Conservation (phyloP, 2,329 filamentous ascomycete species). For the Cladobotryum mycophilum region DNA sequence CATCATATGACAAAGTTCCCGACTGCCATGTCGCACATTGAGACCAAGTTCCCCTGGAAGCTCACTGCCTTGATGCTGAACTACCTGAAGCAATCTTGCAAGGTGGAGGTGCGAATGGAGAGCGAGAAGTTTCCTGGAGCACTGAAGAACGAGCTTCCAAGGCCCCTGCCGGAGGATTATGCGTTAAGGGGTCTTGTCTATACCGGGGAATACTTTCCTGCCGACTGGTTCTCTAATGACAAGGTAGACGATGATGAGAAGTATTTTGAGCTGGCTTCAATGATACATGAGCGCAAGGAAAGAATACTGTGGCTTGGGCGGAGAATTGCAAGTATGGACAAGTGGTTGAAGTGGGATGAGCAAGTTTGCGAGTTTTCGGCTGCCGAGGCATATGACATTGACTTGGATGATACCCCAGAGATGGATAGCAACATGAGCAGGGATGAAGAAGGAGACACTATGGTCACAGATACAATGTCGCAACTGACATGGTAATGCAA, state of each 20-base stretch:
- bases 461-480: too few relatives aligned
- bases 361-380: slow-evolving; percentile 34
- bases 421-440: not conserved
- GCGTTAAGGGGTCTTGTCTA: slow-evolving; percentile 58
- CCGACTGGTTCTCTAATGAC: slow-evolving; percentile 50
- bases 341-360: slow-evolving; percentile 42
- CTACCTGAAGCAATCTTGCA: slow-evolving; percentile 21
- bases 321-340: slow-evolving; percentile 35
- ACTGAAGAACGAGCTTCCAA: slow-evolving; percentile 35
- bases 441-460: not conserved
- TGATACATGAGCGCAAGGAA: slow-evolving; percentile 50
- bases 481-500: too few relatives aligned
- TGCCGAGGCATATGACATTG: slow-evolving; percentile 29
- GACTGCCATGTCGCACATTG: slow-evolving; percentile 37
- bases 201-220: slow-evolving; percentile 51
- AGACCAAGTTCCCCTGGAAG: slow-evolving; percentile 47
- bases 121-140: slow-evolving; percentile 41
- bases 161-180: slow-evolving; percentile 64
- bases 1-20: slow-evolving; percentile 36
- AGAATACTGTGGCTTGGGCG: slow-evolving; percentile 54
- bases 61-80: slow-evolving; percentile 34
- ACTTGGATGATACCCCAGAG: slow-evolving; percentile 16
- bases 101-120: slow-evolving; percentile 31
- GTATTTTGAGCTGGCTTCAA: slow-evolving; percentile 55
- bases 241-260: slow-evolving; percentile 63